Evolutionary conservation across 257 asterid species (phyloP).

Genomic region (Linderniella brevidens): DNA sequence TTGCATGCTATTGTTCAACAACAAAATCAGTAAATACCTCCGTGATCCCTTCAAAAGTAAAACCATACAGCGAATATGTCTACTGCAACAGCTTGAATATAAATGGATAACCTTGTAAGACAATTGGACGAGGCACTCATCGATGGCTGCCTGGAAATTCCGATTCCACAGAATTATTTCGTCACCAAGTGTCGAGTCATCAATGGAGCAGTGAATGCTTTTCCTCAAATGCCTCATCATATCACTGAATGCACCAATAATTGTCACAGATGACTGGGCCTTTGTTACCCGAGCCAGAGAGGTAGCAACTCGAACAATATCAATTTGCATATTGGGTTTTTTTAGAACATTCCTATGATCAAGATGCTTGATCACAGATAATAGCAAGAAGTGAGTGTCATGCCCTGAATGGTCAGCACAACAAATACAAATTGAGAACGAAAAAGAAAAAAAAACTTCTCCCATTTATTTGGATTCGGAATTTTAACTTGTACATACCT

Average conservation of each 20-base stretch:
- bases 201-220: conserved; percentile 44
- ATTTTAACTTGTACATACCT: conserved; percentile 15
- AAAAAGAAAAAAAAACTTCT: not conserved
- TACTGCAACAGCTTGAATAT: conserved; percentile 5
- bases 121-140: conserved; percentile 57
- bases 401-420: conserved; percentile 33
- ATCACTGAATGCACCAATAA: conserved; percentile 59
- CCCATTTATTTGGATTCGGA: too few species aligned
- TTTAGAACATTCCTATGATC: conserved; percentile 58
- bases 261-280: conserved; percentile 43
- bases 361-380: conserved; percentile 62
- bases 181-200: conserved; percentile 47
- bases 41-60: conserved; percentile 3
- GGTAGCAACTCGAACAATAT: conserved; percentile 52
- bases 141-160: conserved; percentile 33
- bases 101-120: conserved; percentile 43
- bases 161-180: conserved; percentile 42
- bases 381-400: conserved; percentile 47
- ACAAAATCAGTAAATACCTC: conserved; percentile 4
- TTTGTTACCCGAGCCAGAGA: conserved; percentile 38
- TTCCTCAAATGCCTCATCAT: conserved; percentile 66
- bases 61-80: not conserved
- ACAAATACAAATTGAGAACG: conserved; percentile 9
- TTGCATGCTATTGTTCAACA: too few species aligned
- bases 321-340: conserved; percentile 51